A percentile compares a stretch with the other conserved stretches of the same genome.
These are phyloP conservation scores for Diplodia mutila DNA, from an alignment of 2,329 filamentous ascomycete genomes.

Conservation along the genomic window DNA sequence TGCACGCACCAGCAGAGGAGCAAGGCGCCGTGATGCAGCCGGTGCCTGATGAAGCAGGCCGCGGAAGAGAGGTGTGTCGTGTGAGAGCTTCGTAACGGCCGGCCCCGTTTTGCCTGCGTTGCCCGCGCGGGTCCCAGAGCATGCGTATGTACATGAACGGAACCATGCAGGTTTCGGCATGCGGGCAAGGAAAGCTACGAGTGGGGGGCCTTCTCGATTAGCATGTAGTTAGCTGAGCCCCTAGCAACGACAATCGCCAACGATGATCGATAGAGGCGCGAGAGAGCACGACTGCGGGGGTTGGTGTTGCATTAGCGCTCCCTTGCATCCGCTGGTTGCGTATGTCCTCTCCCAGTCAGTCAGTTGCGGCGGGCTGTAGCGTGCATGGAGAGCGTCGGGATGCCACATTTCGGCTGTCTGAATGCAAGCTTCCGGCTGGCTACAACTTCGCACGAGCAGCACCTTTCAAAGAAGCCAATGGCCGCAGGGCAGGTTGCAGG, in stretches of 20 bases:
- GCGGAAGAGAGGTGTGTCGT: conserved; percentile 6
- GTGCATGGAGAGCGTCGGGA: neutral
- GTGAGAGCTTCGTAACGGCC: conserved; percentile 1
- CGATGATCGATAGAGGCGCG: neutral
- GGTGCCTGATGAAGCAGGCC: conserved; percentile 15
- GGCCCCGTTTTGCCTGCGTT: neutral
- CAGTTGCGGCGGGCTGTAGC: neutral
- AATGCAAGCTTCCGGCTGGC: neutral
- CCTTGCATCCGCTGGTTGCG: conserved; percentile 22
- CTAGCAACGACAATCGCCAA: neutral
- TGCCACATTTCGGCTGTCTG: neutral
- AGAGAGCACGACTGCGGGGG: neutral
- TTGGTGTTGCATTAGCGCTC: conserved; percentile 14
- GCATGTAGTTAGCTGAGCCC: neutral
- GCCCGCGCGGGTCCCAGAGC: neutral
- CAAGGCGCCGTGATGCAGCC: conserved; percentile 12
- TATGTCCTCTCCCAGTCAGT: neutral
- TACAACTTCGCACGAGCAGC: neutral
- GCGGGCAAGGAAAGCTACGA: neutral
- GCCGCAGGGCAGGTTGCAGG: neutral
- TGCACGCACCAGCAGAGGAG: neutral
- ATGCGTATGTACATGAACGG: neutral
- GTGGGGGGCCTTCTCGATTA: neutral
- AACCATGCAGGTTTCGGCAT: neutral
- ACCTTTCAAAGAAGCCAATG: neutral